Base-by-base conservation (phyloP, 805 yeast species). In the Cyberlindnera xylosilytica region DNA sequence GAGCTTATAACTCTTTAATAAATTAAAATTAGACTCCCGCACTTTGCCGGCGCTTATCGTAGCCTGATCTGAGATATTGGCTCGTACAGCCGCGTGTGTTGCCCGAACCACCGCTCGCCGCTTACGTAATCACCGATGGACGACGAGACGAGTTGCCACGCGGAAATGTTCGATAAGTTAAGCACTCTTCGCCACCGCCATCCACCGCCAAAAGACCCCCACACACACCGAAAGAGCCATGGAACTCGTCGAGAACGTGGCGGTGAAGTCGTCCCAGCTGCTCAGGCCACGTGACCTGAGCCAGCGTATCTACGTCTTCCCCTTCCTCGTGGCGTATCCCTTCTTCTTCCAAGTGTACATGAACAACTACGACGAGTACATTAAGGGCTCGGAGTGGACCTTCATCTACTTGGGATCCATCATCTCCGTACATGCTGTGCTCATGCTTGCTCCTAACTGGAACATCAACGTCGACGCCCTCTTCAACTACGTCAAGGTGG, bases 401-500 rank as follows among this genome's bases (percentile, higher is more conserved):
- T 87, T 87, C 62, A 93, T 91, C 28, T 90, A 79, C 57, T 69
- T 88, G 19, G 83, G 95, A 46, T 63, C 89, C 6, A 71, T 90
- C 39, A 62, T 83, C 28, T 79, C 96, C 2, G 47, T 84, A 45
- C 95, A 91, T 60, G 68, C 81, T 34, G 69, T 91, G 60, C 69
- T 91, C 44, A 75, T 89, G 83, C 76, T 91, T 62, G 77, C 88
- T 78, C 97, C 98, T n/a, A 83, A 84, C 57, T 91, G 99, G 99
- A 88, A 81, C 60, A 74, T 89, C 46, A 73, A 77, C 38, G 65
- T 91, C 40, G 76, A 79, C 46, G 76, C 87, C 27, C 62, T 64
- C 4, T 88, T 91, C 68, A 86, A 89, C 58, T 88, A 85, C 56
- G 52, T 58, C 15, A 54, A 64, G 23, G 89, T 81, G 16, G 45